These are phyloP conservation scores for Lathyrus sativus DNA, from an alignment of 306 rosid genomes.

Conservation along the genomic window DNA sequence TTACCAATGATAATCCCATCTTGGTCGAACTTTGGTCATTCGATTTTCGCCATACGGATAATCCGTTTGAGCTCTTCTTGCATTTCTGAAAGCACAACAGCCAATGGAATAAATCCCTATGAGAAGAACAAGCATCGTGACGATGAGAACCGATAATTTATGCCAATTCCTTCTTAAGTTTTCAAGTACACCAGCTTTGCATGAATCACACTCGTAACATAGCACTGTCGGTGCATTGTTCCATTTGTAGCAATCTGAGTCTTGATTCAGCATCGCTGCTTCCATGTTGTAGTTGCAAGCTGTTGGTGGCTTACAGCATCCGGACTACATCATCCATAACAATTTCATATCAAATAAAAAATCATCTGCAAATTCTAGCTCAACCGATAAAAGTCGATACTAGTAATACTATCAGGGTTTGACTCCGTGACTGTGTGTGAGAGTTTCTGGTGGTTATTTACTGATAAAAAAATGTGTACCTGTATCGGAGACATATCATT, in stretches of 20 bases:
- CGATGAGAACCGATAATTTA: constrained; percentile 75
- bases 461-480: constrained; percentile 42
- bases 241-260: constrained; percentile 87
- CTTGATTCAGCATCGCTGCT: constrained; percentile 48
- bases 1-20: constrained; percentile 89
- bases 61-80: constrained; percentile 69
- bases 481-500: constrained; percentile 80
- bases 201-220: constrained; percentile 91
- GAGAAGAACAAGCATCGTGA: constrained; percentile 66
- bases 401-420: too few species aligned
- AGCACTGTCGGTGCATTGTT: constrained; percentile 65
- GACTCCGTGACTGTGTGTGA: too few species aligned
- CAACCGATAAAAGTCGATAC: too few species aligned
- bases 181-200: constrained; percentile 94
- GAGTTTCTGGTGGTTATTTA: too few species aligned
- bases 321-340: constrained; percentile 54
- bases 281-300: constrained; percentile 63
- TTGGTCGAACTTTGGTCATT: constrained; percentile 77
- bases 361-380: too few species aligned
- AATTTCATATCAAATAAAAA: too few species aligned
- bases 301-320: constrained; percentile 93
- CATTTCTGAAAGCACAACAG: constrained; percentile 87
- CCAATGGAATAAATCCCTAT: constrained; percentile 80
- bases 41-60: constrained; percentile 73
- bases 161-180: constrained; percentile 76